Evolutionary conservation across 495 filamentous ascomycete species (phyloP).

Genomic region (Neurospora sublineolata): DNA sequence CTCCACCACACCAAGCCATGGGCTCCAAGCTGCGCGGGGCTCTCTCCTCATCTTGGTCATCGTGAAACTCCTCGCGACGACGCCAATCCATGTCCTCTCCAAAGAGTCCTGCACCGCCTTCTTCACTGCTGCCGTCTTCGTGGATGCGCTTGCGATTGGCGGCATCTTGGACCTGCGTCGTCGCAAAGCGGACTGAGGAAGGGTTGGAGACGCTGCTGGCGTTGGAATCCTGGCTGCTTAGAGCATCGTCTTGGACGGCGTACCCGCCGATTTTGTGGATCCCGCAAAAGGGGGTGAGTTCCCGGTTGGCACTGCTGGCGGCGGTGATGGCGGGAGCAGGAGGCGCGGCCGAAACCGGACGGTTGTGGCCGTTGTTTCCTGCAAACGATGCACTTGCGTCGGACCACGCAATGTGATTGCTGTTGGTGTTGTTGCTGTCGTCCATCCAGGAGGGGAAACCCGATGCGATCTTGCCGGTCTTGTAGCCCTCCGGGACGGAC

Average conservation of each 20-base stretch:
- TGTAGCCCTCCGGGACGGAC: conserved; percentile 83
- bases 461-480: conserved; percentile 47
- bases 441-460: conserved; percentile 36
- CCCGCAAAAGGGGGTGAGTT: conserved; percentile 68
- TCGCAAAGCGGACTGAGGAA: neutral
- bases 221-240: conserved; percentile 30
- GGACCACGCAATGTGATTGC: neutral
- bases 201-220: conserved; percentile 12
- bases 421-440: neutral
- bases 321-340: conserved; percentile 6
- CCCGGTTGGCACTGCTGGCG: conserved; percentile 19
- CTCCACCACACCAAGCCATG: conserved; percentile 6
- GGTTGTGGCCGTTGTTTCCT: conserved; percentile 11
- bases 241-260: conserved; percentile 29
- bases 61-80: conserved; percentile 15
- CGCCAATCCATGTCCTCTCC: conserved; percentile 9
- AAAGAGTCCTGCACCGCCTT: conserved; percentile 8
- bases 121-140: conserved; percentile 17
- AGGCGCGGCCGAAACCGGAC: neutral
- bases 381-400: neutral
- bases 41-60: conserved; percentile 20
- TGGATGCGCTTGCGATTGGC: conserved; percentile 29
- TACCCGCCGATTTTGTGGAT: conserved; percentile 52
- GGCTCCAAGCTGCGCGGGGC: conserved; percentile 26
- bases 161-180: neutral